phyloP scores from a whole-genome alignment of 805 yeast genomes.

The Hanseniaspora jakobsenii region DNA sequence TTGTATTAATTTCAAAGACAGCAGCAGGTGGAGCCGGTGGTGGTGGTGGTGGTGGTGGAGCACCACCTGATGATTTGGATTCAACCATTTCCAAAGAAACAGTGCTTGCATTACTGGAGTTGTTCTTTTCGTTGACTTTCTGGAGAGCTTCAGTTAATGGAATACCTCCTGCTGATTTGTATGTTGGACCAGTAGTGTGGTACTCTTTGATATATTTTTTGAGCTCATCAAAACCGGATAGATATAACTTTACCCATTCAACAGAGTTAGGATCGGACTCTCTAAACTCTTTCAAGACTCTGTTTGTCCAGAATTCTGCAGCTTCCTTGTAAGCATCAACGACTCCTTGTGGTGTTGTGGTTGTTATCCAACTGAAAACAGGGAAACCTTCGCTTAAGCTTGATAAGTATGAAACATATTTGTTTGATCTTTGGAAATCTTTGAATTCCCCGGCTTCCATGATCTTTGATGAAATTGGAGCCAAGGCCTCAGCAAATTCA shows the following conservation, averaged over 20 bases:
- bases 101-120: too few relatives aligned
- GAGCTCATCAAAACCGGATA: slow-evolving; percentile 55
- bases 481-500: slow-evolving; percentile 42
- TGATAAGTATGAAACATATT: slow-evolving; percentile 57
- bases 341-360: slow-evolving; percentile 59
- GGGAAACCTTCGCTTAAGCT: slow-evolving; percentile 84
- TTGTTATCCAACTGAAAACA: slow-evolving; percentile 80
- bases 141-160: slow-evolving; percentile 42
- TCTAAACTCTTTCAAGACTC: slow-evolving; percentile 73
- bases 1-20: slow-evolving; percentile 37
- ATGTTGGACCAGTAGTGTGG: slow-evolving; percentile 75
- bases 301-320: slow-evolving; percentile 87
- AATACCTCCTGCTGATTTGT: slow-evolving; percentile 52
- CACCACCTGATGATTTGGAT: slow-evolving; percentile 21
- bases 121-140: too few relatives aligned
- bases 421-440: slow-evolving; percentile 61
- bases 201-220: slow-evolving; percentile 61
- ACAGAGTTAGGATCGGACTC: slow-evolving; percentile 56
- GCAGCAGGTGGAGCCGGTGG: slow-evolving; percentile 85
- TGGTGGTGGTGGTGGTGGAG: slow-evolving; percentile 67
- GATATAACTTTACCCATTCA: slow-evolving; percentile 68
- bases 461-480: slow-evolving; percentile 56
- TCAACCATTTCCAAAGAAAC: slow-evolving; percentile 20
- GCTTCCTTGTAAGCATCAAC: slow-evolving; percentile 80
- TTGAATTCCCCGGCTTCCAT: slow-evolving; percentile 49